These are phyloP conservation scores for Dichomitus squalens DNA, from an alignment of 1,284 basidiomycete species.

Conservation along the genomic window DNA sequence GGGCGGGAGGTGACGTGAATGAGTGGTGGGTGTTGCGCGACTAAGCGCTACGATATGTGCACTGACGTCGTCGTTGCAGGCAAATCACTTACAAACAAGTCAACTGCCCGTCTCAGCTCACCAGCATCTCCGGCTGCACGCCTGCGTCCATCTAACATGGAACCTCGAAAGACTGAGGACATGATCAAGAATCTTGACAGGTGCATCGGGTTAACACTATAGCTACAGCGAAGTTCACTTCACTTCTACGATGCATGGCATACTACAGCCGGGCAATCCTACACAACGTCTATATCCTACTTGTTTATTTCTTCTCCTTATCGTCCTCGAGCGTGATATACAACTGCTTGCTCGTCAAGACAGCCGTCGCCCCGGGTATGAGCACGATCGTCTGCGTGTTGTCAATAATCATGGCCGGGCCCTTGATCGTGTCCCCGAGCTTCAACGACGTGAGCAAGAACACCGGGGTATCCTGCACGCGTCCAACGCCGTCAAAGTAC, in stretches of 20 bases:
- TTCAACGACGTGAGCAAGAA: slow-evolving; percentile 69
- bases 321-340: slow-evolving; percentile 58
- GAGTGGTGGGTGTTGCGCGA: slow-evolving; percentile 10
- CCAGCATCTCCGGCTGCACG: slow-evolving; percentile 24
- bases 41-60: background rate
- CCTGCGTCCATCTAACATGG: slow-evolving; percentile 16
- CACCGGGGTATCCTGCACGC: slow-evolving; percentile 80
- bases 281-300: background rate
- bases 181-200: background rate
- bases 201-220: background rate
- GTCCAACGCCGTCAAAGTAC: slow-evolving; percentile 79
- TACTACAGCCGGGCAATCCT: background rate
- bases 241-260: background rate
- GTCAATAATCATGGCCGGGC: slow-evolving; percentile 91
- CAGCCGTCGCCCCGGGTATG: slow-evolving; percentile 67
- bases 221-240: background rate
- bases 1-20: slow-evolving; percentile 27
- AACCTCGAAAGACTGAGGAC: background rate
- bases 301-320: background rate
- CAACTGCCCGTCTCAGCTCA: slow-evolving; percentile 26
- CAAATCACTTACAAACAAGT: slow-evolving; percentile 23
- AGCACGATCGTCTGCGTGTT: slow-evolving; percentile 91
- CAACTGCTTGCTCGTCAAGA: slow-evolving; percentile 72
- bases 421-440: slow-evolving; percentile 72
- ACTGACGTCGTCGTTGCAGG: slow-evolving; percentile 2